Conservation (phyloP, 331 rosid species). For the Arachis monticola region DNA sequence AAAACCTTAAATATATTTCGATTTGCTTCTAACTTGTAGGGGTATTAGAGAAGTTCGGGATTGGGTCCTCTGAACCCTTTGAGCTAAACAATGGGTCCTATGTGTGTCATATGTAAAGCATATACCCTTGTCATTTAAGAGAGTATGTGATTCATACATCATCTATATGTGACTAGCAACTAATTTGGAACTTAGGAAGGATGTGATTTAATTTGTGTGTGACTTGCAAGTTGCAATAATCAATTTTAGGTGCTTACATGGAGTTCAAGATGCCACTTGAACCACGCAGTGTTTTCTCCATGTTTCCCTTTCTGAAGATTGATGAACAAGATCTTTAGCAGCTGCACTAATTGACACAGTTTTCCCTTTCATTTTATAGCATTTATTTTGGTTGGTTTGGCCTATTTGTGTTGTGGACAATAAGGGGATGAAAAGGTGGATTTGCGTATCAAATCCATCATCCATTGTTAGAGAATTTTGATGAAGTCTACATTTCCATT, state of each 20-base stretch:
- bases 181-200: not conserved
- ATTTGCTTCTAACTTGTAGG: not conserved
- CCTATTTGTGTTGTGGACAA: not conserved
- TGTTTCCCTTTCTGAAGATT: not conserved
- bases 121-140: not conserved
- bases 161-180: not conserved
- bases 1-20: not conserved
- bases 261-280: not conserved
- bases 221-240: conserved; percentile 7
- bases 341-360: not conserved
- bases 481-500: too few relatives aligned
- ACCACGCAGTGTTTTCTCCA: conserved; percentile 2
- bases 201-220: not conserved
- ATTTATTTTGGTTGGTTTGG: not conserved
- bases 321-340: not conserved
- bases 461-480: too few relatives aligned
- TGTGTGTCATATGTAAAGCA: not conserved
- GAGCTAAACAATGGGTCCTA: conserved; percentile 13
- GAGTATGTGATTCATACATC: not conserved
- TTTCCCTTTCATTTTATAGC: not conserved
- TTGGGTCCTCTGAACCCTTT: not conserved
- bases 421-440: too few relatives aligned
- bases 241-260: not conserved
- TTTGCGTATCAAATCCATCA: not conserved
- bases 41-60: not conserved